Conservation (phyloP, 805 yeast species). For the Yarrowia divulgata region DNA sequence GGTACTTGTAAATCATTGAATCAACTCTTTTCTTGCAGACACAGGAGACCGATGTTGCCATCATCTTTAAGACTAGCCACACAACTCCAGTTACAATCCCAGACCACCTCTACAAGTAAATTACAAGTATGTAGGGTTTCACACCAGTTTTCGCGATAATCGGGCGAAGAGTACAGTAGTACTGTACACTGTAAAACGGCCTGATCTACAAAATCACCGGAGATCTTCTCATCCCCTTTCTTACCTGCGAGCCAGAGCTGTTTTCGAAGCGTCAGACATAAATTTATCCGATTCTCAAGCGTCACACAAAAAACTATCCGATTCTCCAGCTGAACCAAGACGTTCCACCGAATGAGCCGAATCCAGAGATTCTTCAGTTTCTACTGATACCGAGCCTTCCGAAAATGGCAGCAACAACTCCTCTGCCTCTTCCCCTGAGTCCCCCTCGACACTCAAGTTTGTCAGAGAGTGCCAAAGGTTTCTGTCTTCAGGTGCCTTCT, state of each 20-base stretch:
- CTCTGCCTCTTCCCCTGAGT: too few relatives aligned
- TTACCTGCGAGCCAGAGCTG: conserved; percentile 1
- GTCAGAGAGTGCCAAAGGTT: conserved; percentile 4
- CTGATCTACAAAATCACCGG: conserved; percentile 25
- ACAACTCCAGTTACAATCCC: too few relatives aligned
- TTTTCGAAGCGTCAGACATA: neutral
- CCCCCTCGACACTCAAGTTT: conserved; percentile 21
- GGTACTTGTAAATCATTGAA: too few relatives aligned
- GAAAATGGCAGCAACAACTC: neutral
- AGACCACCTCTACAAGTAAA: too few relatives aligned
- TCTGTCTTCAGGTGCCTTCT: conserved; percentile 8
- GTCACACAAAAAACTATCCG: neutral
- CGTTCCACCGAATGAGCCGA: neutral
- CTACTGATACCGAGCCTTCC: neutral
- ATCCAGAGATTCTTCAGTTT: neutral
- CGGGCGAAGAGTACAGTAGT: too few relatives aligned
- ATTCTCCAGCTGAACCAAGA: neutral
- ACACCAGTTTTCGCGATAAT: too few relatives aligned
- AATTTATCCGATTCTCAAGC: too few relatives aligned
- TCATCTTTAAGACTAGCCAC: too few relatives aligned
- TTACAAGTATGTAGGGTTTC: too few relatives aligned
- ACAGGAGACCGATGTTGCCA: too few relatives aligned
- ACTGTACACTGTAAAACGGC: neutral
- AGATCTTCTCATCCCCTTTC: conserved; percentile 17
- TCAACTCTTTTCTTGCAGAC: too few relatives aligned